Conservation (phyloP, 2,329 filamentous ascomycete genomes). For the Sclerotiophoma versabilis region DNA sequence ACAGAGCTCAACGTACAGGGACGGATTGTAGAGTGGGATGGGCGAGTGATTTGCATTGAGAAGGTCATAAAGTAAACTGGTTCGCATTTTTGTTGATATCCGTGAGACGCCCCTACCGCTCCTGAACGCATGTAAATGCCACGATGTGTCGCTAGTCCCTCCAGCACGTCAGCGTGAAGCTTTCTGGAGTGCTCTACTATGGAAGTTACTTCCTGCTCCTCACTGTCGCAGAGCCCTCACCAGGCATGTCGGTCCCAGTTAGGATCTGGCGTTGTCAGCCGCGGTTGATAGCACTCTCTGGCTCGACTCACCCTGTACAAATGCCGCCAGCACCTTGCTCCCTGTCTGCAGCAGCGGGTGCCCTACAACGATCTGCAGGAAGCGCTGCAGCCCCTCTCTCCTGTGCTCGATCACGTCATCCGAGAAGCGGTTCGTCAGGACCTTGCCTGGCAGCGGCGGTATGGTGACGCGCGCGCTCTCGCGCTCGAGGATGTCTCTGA, state of each 20-base stretch:
- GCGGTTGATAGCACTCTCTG: not conserved
- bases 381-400: slow-evolving; percentile 89
- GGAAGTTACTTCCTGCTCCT: not conserved
- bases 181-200: not conserved
- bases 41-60: too few relatives aligned
- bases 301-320: slow-evolving; percentile 82
- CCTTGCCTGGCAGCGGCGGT: slow-evolving; percentile 92
- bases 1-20: not conserved
- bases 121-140: slow-evolving; percentile 33
- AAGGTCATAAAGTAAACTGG: too few relatives aligned
- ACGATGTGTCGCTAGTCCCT: not conserved
- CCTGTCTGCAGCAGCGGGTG: slow-evolving; percentile 97
- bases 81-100: slow-evolving; percentile 6
- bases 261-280: slow-evolving; percentile 63
- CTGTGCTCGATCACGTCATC: slow-evolving; percentile 98
- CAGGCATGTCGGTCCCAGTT: slow-evolving; percentile 77
- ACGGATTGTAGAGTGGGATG: too few relatives aligned
- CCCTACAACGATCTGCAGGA: slow-evolving; percentile 95
- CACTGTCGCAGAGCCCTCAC: slow-evolving; percentile 21
- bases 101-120: slow-evolving; percentile 32
- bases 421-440: slow-evolving; percentile 97
- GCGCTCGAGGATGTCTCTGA: slow-evolving; percentile 95
- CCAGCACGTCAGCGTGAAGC: not conserved
- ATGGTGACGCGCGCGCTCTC: slow-evolving; percentile 95
- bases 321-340: slow-evolving; percentile 93